Base-by-base conservation (phyloP, 257 asterid genomes). In the Nicotiana obtusifolia region DNA sequence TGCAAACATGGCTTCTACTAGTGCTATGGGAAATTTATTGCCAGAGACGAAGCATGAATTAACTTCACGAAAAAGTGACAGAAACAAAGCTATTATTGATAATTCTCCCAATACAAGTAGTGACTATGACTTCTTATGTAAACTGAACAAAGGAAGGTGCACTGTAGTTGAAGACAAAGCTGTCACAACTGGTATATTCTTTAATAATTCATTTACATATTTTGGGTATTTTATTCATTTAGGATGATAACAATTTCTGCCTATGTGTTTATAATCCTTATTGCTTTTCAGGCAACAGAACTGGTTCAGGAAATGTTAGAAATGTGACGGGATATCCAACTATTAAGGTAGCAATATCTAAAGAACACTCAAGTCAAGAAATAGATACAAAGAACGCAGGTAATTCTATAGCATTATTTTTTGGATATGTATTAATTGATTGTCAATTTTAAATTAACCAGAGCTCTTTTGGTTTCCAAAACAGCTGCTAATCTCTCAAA, bases 291-390 rank as follows among this genome's bases (percentile, higher is more conserved):
- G 83, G 75, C 26, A 57, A 80, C 62, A 31, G 76, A 64, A 65
- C 52, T 49, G 67, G 76, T 64, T 65, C 83, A 11, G 66, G 64
- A 80, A 30, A 24, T 54, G 35, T 64, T 1, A 65, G 83, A 80
- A 65, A 80, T 10, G 37, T 28, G 54, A 65, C 15, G 16, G 52
- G 80, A 8, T 49, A 7, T 75, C 26, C 80, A 49, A 75, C 17
- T 49, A 49, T 49, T 49, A 24, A 75, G 41, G 62, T 65, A 17
- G 76, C 54, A 49, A 64, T 56, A 64, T 52, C 83, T 64, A 65
- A 80, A 64, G 67, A 80, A 19, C 24, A 47, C 83, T 80, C 76
- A 41, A 19, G 78, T 71, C 64, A 66, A 76, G 79, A 78, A 77
- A 78, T 47, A 33, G 49, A 26, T 57, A 7, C 26, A 75, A 26